Evolutionary conservation across 345 rosid genomes (phyloP).

Genomic region (Capsella bursapastoris): DNA sequence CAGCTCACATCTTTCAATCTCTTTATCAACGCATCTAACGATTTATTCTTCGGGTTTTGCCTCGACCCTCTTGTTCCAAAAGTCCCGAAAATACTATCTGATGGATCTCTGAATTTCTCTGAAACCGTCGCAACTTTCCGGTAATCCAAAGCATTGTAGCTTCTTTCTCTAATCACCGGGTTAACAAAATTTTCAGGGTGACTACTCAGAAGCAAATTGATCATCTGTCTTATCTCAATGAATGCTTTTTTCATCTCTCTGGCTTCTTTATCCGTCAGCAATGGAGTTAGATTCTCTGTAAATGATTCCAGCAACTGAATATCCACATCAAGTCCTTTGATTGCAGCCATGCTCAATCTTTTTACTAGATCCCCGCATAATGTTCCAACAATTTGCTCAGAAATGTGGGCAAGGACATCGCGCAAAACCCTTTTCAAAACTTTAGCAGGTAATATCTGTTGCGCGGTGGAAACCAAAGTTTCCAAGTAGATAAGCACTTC

Average conservation of each 20-base stretch:
- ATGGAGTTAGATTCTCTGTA: constrained; percentile 72
- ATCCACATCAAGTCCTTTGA: constrained; percentile 84
- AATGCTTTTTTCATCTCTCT: constrained; percentile 86
- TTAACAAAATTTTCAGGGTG: constrained; percentile 91
- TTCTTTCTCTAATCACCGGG: constrained; percentile 87
- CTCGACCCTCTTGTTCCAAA: constrained; percentile 88
- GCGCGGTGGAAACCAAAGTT: constrained; percentile 94
- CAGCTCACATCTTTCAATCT: constrained; percentile 89
- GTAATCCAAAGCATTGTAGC: constrained; percentile 76
- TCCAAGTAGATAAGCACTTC: constrained; percentile 92
- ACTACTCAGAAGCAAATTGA: constrained; percentile 81
- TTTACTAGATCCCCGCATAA: constrained; percentile 77
- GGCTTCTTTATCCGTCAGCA: constrained; percentile 74
- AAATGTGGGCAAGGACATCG: constrained; percentile 86
- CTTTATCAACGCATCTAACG: constrained; percentile 85
- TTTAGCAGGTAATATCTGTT: constrained; percentile 80
- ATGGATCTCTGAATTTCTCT: constrained; percentile 90
- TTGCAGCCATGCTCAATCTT: constrained; percentile 78
- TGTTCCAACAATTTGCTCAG: constrained; percentile 74
- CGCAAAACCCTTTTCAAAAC: constrained; percentile 84
- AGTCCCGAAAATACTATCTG: constrained; percentile 88
- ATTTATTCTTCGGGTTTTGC: constrained; percentile 92
- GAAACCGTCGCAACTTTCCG: constrained; percentile 77
- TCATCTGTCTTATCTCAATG: constrained; percentile 77
- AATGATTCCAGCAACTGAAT: constrained; percentile 82